These are phyloP conservation scores for Suillus subaureus DNA, from an alignment of 768 basidiomycete genomes.

Conservation along the genomic window DNA sequence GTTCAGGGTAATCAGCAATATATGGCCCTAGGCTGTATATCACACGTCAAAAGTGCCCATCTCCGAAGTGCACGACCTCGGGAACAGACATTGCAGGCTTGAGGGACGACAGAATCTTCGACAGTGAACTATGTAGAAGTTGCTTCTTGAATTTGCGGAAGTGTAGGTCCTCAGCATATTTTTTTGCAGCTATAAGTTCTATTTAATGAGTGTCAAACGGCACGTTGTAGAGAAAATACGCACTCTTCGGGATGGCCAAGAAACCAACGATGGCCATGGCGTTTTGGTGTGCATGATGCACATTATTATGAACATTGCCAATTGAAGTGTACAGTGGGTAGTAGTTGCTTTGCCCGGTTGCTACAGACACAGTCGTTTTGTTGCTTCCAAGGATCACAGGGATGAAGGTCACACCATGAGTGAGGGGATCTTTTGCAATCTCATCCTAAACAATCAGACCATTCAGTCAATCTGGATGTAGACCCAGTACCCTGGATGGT, in stretches of 20 bases:
- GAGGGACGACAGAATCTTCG: constrained; percentile 26
- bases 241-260: constrained; percentile 31
- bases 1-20: constrained; percentile 45
- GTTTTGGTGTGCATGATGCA: constrained; percentile 22
- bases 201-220: not conserved
- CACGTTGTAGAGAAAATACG: not conserved
- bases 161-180: constrained; percentile 14
- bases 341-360: constrained; percentile 26
- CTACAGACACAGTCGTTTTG: constrained; percentile 30
- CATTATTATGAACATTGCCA: constrained; percentile 24
- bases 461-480: too few species aligned
- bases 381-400: constrained; percentile 26
- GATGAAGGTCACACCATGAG: constrained; percentile 20
- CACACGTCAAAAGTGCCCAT: constrained; percentile 31
- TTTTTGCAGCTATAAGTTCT: constrained; percentile 15
- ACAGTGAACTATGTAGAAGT: constrained; percentile 33
- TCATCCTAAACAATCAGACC: constrained; percentile 22
- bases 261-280: constrained; percentile 22
- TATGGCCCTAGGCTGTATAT: constrained; percentile 40
- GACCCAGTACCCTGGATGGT: too few species aligned
- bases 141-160: constrained; percentile 34
- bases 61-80: constrained; percentile 17
- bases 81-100: constrained; percentile 30
- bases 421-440: constrained; percentile 22
- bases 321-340: constrained; percentile 24